Evolutionary conservation across 495 filamentous ascomycete species (phyloP).

Genomic region (Trichocladium antarcticum): DNA sequence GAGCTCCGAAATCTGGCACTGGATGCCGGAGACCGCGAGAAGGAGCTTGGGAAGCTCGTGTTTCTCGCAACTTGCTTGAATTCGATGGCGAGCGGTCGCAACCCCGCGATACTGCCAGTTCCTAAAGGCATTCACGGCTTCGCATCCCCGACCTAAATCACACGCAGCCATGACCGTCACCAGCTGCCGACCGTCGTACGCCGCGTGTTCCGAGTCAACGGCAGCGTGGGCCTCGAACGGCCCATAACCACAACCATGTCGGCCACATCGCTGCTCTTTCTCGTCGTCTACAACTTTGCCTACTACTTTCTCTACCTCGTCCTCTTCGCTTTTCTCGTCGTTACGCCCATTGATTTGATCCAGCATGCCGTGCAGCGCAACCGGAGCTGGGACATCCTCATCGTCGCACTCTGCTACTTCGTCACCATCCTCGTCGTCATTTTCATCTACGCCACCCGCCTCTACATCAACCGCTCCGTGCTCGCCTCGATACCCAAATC

Average conservation of each 20-base stretch:
- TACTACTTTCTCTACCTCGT: conserved; percentile 70
- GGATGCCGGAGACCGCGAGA: too few relatives aligned
- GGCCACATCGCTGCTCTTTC: conserved; percentile 42
- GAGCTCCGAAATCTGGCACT: too few relatives aligned
- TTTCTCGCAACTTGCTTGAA: too few relatives aligned
- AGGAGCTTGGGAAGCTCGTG: too few relatives aligned
- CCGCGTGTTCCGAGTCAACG: conserved; percentile 3
- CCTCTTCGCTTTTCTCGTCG: conserved; percentile 58
- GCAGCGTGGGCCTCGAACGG: background rate
- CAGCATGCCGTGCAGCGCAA: conserved; percentile 55
- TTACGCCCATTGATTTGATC: conserved; percentile 76
- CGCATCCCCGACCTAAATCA: background rate
- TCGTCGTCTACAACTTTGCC: conserved; percentile 68
- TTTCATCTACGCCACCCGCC: conserved; percentile 72
- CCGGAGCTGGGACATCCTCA: conserved; percentile 70
- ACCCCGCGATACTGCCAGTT: background rate
- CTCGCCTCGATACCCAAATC: conserved; percentile 73
- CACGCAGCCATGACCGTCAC: conserved; percentile 11
- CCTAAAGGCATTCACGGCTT: background rate
- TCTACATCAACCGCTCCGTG: conserved; percentile 75
- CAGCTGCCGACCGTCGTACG: background rate
- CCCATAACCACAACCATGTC: conserved; percentile 19
- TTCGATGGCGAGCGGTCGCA: background rate
- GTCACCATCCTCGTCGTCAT: conserved; percentile 58
- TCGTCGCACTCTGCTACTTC: conserved; percentile 68